Evolutionary conservation across 163 green algal genomes (phyloP).

Genomic region (Volvox carteri): DNA sequence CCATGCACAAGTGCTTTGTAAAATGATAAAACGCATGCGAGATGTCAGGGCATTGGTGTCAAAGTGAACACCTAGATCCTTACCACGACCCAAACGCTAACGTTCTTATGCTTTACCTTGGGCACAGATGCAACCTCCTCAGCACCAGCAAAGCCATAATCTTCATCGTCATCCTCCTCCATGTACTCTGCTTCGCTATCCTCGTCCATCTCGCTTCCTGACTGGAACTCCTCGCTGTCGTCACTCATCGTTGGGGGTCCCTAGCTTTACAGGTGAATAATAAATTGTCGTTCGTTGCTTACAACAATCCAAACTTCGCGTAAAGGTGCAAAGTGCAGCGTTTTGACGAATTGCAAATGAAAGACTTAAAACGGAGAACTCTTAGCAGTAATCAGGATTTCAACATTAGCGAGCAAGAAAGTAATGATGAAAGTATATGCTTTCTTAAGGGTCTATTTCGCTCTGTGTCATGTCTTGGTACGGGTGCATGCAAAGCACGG

Average conservation of each 20-base stretch:
- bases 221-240: conserved; percentile 27
- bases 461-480: too few species aligned
- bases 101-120: neutral
- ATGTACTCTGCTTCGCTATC: conserved; percentile 49
- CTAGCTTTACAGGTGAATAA: neutral
- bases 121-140: neutral
- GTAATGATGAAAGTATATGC: too few species aligned
- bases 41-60: neutral
- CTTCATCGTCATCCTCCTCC: conserved; percentile 46
- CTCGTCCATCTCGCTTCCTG: conserved; percentile 33
- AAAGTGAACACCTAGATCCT: conserved; percentile 5
- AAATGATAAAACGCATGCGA: neutral
- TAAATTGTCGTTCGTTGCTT: neutral
- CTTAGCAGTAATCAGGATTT: too few species aligned
- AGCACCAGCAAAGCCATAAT: conserved; percentile 23
- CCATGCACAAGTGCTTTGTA: neutral
- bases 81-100: neutral
- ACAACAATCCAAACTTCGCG: neutral
- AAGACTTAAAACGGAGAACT: too few species aligned
- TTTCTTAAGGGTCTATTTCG: too few species aligned
- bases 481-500: neutral
- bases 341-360: neutral
- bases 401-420: too few species aligned
- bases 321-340: neutral
- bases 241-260: conserved; percentile 6